Evolutionary conservation across 306 rosid species (phyloP).

Genomic region (Malus sylvestris): DNA sequence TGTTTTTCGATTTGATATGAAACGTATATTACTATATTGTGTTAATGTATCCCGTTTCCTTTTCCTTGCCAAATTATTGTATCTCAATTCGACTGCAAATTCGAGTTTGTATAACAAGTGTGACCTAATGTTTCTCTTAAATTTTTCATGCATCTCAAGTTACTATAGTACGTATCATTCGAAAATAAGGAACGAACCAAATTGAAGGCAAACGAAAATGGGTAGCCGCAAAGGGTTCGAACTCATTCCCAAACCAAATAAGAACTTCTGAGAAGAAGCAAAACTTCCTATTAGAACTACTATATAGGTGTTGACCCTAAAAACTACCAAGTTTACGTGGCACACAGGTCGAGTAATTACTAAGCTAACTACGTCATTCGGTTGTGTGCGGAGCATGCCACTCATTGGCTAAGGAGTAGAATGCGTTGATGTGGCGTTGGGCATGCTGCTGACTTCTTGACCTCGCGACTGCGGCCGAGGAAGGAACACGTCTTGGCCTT

Average conservation of each 20-base stretch:
- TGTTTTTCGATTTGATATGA: neutral
- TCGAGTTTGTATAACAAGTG: neutral
- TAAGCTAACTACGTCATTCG: too few species aligned
- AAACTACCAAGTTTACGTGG: too few species aligned
- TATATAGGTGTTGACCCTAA: too few species aligned
- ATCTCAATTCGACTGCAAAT: neutral
- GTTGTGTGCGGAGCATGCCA: too few species aligned
- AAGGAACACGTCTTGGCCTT: too few species aligned
- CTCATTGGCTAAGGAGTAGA: too few species aligned
- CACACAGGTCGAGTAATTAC: too few species aligned
- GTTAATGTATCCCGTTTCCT: neutral
- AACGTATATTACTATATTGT: neutral
- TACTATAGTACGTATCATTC: neutral
- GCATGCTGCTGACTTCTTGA: too few species aligned
- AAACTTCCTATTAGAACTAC: too few species aligned
- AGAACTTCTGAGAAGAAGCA: neutral
- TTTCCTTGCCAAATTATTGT: neutral
- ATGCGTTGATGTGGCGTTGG: too few species aligned
- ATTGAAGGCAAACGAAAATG: neutral
- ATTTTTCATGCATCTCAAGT: neutral
- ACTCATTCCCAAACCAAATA: neutral
- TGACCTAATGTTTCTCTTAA: neutral
- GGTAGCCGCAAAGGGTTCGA: neutral
- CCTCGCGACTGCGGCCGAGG: too few species aligned
- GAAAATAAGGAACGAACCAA: neutral